Percentiles rank a stretch among this genome's conserved stretches.
Evolutionary conservation across 1,284 basidiomycete species (phyloP).

Genomic region (Sporisorium exsertum): DNA sequence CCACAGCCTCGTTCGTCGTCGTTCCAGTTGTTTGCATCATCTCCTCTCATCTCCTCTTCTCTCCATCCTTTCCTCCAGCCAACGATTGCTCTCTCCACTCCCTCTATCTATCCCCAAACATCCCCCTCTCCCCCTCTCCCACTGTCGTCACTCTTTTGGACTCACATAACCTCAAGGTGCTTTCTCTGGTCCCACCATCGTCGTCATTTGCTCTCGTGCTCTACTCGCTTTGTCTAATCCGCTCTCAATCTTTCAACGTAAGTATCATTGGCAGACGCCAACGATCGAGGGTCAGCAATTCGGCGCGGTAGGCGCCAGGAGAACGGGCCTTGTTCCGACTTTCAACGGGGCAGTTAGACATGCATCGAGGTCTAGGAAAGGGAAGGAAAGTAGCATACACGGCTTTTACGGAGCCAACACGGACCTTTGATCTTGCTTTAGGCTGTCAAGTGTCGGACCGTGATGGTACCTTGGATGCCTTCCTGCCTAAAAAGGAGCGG

Average conservation of each 20-base stretch:
- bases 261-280: not conserved
- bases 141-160: slow-evolving; percentile 48
- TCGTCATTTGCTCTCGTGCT: not conserved
- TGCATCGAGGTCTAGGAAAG: not conserved
- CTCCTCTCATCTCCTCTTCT: slow-evolving; percentile 1
- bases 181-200: not conserved
- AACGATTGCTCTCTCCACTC: not conserved
- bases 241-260: not conserved
- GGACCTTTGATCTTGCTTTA: not conserved
- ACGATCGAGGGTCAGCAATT: not conserved
- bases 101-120: not conserved
- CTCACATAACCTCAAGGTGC: not conserved
- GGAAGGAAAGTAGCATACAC: not conserved
- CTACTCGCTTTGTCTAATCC: not conserved
- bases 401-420: not conserved
- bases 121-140: not conserved
- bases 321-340: not conserved
- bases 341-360: not conserved
- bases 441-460: not conserved
- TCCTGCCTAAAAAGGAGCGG: not conserved
- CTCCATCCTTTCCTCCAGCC: not conserved
- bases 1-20: not conserved
- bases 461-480: not conserved
- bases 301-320: not conserved
- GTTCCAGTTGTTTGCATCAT: not conserved